phyloP scores from a whole-genome alignment of 768 basidiomycete species.

The Agrocybe chaxingu region DNA sequence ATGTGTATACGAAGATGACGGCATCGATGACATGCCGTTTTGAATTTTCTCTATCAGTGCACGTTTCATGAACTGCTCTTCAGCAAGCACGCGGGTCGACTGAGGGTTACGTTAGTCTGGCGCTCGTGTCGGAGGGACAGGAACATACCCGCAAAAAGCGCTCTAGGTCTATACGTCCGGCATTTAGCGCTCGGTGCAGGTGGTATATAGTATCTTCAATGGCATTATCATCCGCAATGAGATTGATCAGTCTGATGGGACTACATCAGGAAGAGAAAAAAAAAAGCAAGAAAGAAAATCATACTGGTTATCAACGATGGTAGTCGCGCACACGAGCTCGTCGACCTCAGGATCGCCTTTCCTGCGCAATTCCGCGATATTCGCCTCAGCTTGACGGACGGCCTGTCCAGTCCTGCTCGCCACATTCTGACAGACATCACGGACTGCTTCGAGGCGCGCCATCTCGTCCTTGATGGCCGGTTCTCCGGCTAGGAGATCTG shows the following conservation, averaged over 20 bases:
- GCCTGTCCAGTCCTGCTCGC: constrained; percentile 60
- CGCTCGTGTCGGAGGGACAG: constrained; percentile 2
- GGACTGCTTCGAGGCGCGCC: constrained; percentile 89
- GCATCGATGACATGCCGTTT: constrained; percentile 50
- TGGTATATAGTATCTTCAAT: constrained; percentile 99
- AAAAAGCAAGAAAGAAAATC: constrained; percentile 21
- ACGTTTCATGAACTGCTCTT: constrained; percentile 97
- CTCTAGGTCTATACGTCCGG: constrained; percentile 90
- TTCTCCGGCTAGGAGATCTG: constrained; percentile 84
- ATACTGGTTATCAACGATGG: constrained; percentile 96
- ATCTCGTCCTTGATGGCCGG: constrained; percentile 97
- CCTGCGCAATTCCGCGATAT: constrained; percentile 71
- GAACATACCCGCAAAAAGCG: constrained; percentile 80
- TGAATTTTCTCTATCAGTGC: constrained; percentile 92
- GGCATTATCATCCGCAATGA: constrained; percentile 99
- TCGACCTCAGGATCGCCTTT: constrained; percentile 94
- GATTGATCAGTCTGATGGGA: constrained; percentile 73
- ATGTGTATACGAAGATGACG: constrained; percentile 24
- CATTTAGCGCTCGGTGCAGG: constrained; percentile 88
- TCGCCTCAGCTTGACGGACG: constrained; percentile 66
- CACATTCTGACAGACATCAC: constrained; percentile 84
- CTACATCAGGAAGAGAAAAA: not conserved
- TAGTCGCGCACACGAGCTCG: constrained; percentile 93
- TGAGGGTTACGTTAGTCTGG: constrained; percentile 26
- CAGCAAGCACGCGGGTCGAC: constrained; percentile 83